Evolutionary conservation across 768 basidiomycete genomes (phyloP).

Genomic region (Lentinula sp.): DNA sequence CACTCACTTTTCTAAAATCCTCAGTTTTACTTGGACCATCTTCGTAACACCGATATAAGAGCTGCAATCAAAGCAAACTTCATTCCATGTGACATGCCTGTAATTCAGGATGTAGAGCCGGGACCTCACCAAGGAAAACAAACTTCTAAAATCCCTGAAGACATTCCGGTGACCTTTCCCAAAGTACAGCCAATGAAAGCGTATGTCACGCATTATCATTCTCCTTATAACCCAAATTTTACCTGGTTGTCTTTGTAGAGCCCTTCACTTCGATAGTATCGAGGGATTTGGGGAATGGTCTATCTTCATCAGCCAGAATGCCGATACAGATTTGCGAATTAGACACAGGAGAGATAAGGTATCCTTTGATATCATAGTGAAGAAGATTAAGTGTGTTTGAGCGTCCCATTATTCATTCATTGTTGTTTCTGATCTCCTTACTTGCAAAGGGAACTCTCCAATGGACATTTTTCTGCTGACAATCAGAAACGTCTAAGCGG

Average conservation of each 20-base stretch:
- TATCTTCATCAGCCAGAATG: constrained; percentile 49
- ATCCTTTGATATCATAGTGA: constrained; percentile 48
- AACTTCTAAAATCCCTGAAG: not conserved
- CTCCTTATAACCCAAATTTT: not conserved
- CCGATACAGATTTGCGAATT: constrained; percentile 43
- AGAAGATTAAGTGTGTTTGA: constrained; percentile 57
- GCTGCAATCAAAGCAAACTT: not conserved
- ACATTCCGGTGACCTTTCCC: constrained; percentile 29
- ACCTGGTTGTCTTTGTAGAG: constrained; percentile 18
- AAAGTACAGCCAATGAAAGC: constrained; percentile 54
- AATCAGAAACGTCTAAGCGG: constrained; percentile 59
- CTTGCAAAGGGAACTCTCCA: constrained; percentile 52
- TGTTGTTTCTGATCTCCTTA: not conserved
- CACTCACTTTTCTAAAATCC: not conserved
- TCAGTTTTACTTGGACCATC: not conserved
- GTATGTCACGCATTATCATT: constrained; percentile 13
- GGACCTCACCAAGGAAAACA: not conserved
- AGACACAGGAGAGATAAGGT: constrained; percentile 36
- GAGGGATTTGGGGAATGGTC: constrained; percentile 62
- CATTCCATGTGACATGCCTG: not conserved
- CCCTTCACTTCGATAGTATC: constrained; percentile 51
- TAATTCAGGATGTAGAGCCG: no score
- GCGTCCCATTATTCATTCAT: not conserved
- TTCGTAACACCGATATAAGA: not conserved
- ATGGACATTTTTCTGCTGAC: constrained; percentile 61